Conservation (phyloP, 129 eudicot genomes). For the Tanacetum coccineum region DNA sequence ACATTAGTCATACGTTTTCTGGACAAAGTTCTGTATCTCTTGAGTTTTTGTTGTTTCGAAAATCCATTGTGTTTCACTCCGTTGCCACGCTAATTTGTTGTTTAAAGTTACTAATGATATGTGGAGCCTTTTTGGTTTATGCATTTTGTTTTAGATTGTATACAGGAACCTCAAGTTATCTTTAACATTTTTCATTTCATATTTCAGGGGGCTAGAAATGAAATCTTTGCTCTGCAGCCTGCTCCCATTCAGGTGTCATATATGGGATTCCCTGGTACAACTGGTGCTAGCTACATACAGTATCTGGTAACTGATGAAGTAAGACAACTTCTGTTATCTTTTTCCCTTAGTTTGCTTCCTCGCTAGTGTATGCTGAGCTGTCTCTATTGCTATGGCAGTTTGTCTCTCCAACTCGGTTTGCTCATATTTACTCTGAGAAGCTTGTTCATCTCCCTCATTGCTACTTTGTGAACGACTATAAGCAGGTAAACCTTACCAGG, state of each 20-base stretch:
- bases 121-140: not conserved
- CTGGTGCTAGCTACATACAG: slow-evolving; percentile 87
- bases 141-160: slow-evolving; percentile 1
- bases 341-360: not conserved
- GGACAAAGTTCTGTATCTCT: not conserved
- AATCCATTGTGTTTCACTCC: not conserved
- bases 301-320: slow-evolving; percentile 98
- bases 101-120: too few relatives aligned
- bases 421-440: slow-evolving; percentile 91
- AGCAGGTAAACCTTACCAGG: slow-evolving; percentile 51
- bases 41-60: not conserved
- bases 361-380: not conserved
- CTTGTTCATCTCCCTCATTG: slow-evolving; percentile 97
- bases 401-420: slow-evolving; percentile 72
- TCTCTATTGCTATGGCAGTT: slow-evolving; percentile 46
- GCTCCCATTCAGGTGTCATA: slow-evolving; percentile 97
- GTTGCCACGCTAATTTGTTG: too few relatives aligned
- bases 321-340: slow-evolving; percentile 5
- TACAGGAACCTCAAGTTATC: slow-evolving; percentile 3
- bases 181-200: slow-evolving; percentile 8
- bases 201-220: slow-evolving; percentile 94
- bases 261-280: slow-evolving; percentile 99
- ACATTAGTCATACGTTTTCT: not conserved
- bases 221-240: slow-evolving; percentile 96
- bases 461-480: slow-evolving; percentile 94